phyloP scores from a whole-genome alignment of 108 stramenopile species.

The Pseudonitzschia delicatissima region DNA sequence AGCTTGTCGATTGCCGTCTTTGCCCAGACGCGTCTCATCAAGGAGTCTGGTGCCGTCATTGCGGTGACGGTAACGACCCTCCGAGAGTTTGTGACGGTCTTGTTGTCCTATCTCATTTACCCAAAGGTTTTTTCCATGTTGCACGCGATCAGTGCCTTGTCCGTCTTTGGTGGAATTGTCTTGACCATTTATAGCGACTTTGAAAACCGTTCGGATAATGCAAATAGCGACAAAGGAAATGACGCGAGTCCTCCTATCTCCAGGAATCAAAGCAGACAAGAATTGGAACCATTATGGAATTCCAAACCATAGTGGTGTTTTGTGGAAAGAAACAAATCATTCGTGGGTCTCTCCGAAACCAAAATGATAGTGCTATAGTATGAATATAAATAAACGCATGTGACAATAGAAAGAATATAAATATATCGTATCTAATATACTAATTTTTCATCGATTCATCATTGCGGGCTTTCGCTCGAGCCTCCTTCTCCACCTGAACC shows the following conservation, averaged over 20 bases:
- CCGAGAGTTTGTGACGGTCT: constrained; percentile 43
- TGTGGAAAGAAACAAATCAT: too few species aligned
- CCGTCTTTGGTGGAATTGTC: constrained; percentile 36
- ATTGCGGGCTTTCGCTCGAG: neutral
- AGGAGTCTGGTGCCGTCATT: constrained; percentile 40
- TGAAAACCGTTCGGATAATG: neutral
- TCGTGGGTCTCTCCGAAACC: too few species aligned
- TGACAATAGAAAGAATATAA: too few species aligned
- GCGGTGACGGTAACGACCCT: constrained; percentile 66
- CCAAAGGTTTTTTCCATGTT: constrained; percentile 36
- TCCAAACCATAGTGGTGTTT: too few species aligned
- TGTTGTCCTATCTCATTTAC: constrained; percentile 55
- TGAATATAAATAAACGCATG: too few species aligned
- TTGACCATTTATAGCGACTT: constrained; percentile 16
- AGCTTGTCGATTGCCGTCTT: constrained; percentile 55
- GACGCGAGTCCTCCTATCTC: too few species aligned
- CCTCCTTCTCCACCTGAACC: constrained; percentile 28
- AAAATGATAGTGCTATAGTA: too few species aligned
- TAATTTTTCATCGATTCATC: too few species aligned
- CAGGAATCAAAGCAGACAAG: too few species aligned
- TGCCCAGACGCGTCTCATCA: constrained; percentile 59
- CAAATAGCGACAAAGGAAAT: neutral
- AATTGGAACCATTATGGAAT: too few species aligned
- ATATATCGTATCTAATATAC: too few species aligned
- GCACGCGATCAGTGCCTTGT: constrained; percentile 27